These are phyloP conservation scores for Sorghum bicolor DNA, from an alignment of 176 grass and related monocot genomes.

Conservation along the genomic window Sorghum_bicolor_NCBIv3 NC_012877.2:59938501-59939000, in stretches of 20 bases:
- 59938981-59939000: conserved; percentile 35
- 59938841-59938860: conserved; percentile 2
- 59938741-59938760: neutral
- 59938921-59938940: neutral
- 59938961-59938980: neutral
- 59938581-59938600: neutral
- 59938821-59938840: neutral
- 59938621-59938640: neutral
- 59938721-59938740: neutral
- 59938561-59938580: neutral
- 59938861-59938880: neutral
- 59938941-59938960: neutral
- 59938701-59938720: neutral
- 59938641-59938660: neutral
- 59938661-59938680: neutral
- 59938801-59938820: neutral
- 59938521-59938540: neutral
- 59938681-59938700: neutral
- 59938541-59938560: neutral
- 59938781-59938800: neutral
- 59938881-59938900: neutral
- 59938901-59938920: neutral
- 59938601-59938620: neutral
- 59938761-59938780: neutral
- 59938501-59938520: neutral